Evolutionary conservation across 306 rosid genomes (phyloP).

Genomic region (Begonia loranthoides): DNA sequence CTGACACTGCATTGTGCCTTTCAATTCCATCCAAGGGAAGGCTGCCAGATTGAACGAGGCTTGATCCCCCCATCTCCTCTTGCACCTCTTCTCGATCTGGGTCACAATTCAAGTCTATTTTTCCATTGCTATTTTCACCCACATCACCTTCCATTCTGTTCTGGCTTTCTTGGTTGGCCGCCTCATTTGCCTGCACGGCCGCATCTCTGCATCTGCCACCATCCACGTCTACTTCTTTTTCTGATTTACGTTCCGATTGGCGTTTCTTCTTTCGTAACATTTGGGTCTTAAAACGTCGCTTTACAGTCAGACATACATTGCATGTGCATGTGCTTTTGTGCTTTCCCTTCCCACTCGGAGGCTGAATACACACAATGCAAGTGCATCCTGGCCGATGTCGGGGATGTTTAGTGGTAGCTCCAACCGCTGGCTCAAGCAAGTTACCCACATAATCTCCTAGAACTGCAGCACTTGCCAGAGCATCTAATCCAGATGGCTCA

Average conservation of each 20-base stretch:
- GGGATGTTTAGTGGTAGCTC: slow-evolving; percentile 85
- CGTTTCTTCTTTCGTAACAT: slow-evolving; percentile 84
- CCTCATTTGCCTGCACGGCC: slow-evolving; percentile 13
- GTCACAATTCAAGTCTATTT: slow-evolving; percentile 67
- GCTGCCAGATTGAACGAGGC: slow-evolving; percentile 25
- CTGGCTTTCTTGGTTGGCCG: slow-evolving; percentile 24
- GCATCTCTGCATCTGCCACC: slow-evolving; percentile 25
- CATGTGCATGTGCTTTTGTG: slow-evolving; percentile 81
- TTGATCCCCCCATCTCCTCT: slow-evolving; percentile 27
- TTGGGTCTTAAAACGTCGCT: slow-evolving; percentile 88
- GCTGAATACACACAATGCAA: slow-evolving; percentile 93
- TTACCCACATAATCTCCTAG: slow-evolving; percentile 54
- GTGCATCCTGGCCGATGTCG: slow-evolving; percentile 90
- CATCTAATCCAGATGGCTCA: slow-evolving; percentile 75
- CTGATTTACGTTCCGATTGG: slow-evolving; percentile 52
- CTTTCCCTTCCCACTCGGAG: slow-evolving; percentile 94
- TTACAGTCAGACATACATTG: slow-evolving; percentile 85
- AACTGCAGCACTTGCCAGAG: slow-evolving; percentile 84
- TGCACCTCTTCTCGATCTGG: slow-evolving; percentile 53
- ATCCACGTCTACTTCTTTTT: slow-evolving; percentile 16
- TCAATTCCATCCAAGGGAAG: slow-evolving; percentile 16
- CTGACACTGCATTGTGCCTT: slow-evolving; percentile 24
- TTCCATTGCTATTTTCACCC: slow-evolving; percentile 37
- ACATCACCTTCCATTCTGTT: slow-evolving; percentile 25
- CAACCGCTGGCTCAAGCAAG: slow-evolving; percentile 38